Percentiles rank a stretch among this genome's conserved stretches.
Conservation (phyloP, 176 grass and related monocot genomes). For the Rhynchospora tenuis region DNA sequence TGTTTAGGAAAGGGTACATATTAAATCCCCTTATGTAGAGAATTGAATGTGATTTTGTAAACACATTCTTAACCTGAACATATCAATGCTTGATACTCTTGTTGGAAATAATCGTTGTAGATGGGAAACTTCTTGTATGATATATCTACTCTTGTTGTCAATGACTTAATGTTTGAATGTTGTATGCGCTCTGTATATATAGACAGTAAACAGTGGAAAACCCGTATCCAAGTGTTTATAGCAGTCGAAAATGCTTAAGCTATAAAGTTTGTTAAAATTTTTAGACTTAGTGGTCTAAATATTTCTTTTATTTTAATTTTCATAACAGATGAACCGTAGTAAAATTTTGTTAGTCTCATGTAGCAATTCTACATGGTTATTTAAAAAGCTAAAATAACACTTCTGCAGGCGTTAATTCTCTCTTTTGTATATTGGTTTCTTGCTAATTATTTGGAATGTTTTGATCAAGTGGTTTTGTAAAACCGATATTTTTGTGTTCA, state of each 20-base stretch:
- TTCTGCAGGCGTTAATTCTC: neutral
- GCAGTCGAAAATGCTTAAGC: neutral
- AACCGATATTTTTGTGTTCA: neutral
- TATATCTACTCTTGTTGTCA: neutral
- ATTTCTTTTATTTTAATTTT: no score
- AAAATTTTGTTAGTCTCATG: no score
- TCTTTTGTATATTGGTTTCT: neutral
- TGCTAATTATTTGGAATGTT: no score
- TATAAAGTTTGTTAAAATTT: neutral
- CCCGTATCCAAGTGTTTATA: neutral
- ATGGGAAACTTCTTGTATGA: neutral
- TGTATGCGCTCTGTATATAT: neutral
- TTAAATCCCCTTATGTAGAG: neutral
- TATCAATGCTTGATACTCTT: neutral
- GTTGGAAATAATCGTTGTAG: neutral
- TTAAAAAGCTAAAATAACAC: neutral
- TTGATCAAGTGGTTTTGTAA: no score
- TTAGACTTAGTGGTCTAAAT: no score
- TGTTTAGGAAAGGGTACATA: neutral
- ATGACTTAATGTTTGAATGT: neutral
- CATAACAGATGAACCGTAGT: no score
- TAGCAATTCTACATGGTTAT: no score
- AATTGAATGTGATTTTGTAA: neutral
- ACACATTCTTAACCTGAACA: no score
- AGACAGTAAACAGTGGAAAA: neutral